Conservation (phyloP, 2,329 filamentous ascomycete genomes). For the Pseudogymnoascus sp. region DNA sequence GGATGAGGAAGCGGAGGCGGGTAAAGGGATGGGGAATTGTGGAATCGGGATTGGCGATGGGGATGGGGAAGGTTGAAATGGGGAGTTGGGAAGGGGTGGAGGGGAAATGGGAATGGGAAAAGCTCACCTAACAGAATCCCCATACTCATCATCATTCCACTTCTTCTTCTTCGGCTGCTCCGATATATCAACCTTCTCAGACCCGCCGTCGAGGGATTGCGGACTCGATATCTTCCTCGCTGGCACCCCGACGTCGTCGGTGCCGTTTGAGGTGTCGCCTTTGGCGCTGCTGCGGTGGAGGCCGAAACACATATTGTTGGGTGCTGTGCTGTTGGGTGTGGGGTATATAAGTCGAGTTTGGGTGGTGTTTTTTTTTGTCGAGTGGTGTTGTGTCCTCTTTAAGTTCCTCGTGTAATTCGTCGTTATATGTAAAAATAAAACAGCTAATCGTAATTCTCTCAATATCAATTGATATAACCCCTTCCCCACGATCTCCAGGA, state of each 20-base stretch:
- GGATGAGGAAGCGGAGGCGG: too few relatives aligned
- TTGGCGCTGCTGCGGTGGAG: background rate
- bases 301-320: background rate
- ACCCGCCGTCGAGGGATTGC: background rate
- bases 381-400: too few relatives aligned
- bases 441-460: too few relatives aligned
- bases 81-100: background rate
- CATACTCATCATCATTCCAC: background rate
- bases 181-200: background rate
- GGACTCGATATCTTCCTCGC: background rate
- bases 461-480: too few relatives aligned
- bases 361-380: too few relatives aligned
- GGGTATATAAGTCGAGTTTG: too few relatives aligned
- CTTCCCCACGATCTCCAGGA: background rate
- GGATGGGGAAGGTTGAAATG: too few relatives aligned
- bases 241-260: background rate
- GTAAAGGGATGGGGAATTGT: too few relatives aligned
- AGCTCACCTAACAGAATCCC: background rate
- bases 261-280: background rate
- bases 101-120: background rate
- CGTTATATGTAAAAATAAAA: too few relatives aligned
- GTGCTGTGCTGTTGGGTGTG: background rate
- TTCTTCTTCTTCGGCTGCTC: background rate
- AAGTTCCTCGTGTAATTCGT: too few relatives aligned
- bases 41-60: too few relatives aligned